phyloP scores from a whole-genome alignment of 306 rosid genomes.

The Rubus idaeus region DNA sequence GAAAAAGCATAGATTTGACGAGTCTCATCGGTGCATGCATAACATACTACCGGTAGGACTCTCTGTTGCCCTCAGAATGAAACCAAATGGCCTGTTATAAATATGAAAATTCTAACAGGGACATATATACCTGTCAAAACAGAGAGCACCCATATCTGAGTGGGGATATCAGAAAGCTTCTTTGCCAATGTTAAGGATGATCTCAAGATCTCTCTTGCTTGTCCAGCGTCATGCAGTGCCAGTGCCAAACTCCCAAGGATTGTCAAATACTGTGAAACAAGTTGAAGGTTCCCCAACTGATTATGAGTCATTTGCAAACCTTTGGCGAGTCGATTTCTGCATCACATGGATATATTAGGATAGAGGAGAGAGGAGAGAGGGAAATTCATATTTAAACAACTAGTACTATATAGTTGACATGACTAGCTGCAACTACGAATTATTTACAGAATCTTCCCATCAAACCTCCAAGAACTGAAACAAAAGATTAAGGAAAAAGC shows the following conservation, averaged over 20 bases:
- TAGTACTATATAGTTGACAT: neutral
- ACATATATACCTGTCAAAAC: conserved; percentile 69
- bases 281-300: conserved; percentile 94
- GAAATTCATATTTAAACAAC: neutral
- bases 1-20: neutral
- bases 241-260: conserved; percentile 94
- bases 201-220: conserved; percentile 94
- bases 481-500: too few species aligned
- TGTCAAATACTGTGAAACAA: conserved; percentile 90
- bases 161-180: conserved; percentile 89
- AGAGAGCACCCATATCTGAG: conserved; percentile 96
- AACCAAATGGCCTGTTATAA: neutral
- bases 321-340: conserved; percentile 90
- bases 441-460: neutral
- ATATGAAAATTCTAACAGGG: conserved; percentile 9
- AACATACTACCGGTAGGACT: neutral
- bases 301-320: conserved; percentile 90
- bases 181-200: conserved; percentile 95
- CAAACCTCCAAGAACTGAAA: neutral
- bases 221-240: conserved; percentile 74
- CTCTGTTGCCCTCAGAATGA: conserved; percentile 18
- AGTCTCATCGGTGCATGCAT: conserved; percentile 5
- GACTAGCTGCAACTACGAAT: conserved; percentile 3
- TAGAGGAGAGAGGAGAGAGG: conserved; percentile 13
- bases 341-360: conserved; percentile 27